Conservation (phyloP, 768 basidiomycete genomes). For the Auriscalpium microsporum region DNA sequence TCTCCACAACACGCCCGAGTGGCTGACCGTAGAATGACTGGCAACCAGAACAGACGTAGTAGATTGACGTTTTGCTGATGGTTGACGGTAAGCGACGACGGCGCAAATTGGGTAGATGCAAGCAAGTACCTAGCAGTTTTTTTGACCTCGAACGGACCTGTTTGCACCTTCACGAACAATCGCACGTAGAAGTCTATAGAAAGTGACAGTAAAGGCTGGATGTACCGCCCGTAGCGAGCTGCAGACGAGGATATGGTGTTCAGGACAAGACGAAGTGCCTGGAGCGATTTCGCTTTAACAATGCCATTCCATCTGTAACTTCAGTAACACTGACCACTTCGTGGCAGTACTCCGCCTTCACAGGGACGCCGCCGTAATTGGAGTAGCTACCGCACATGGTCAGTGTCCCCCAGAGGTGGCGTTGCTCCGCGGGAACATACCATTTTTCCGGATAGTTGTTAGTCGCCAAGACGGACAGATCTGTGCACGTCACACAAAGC, state of each 20-base stretch:
- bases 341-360: slow-evolving; percentile 92
- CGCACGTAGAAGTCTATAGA: slow-evolving; percentile 98
- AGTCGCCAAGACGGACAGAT: slow-evolving; percentile 87
- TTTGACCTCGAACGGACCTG: slow-evolving; percentile 78
- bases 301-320: no score
- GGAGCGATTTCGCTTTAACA: neutral
- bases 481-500: slow-evolving; percentile 94
- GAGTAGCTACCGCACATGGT: slow-evolving; percentile 52
- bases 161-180: slow-evolving; percentile 73
- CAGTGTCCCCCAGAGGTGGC: neutral
- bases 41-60: slow-evolving; percentile 80
- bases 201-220: slow-evolving; percentile 80
- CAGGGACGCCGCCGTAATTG: slow-evolving; percentile 88
- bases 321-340: slow-evolving; percentile 57
- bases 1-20: slow-evolving; percentile 67
- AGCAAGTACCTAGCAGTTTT: slow-evolving; percentile 58
- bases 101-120: neutral
- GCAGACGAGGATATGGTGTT: slow-evolving; percentile 81
- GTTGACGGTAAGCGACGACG: neutral
- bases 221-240: slow-evolving; percentile 84
- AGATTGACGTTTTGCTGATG: slow-evolving; percentile 73
- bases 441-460: slow-evolving; percentile 96
- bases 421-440: slow-evolving; percentile 29
- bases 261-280: slow-evolving; percentile 90
- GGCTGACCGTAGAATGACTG: slow-evolving; percentile 79